These are phyloP conservation scores for Psidium friedrichsthalianum DNA, from an alignment of 345 rosid species.

Conservation along the genomic window DNA sequence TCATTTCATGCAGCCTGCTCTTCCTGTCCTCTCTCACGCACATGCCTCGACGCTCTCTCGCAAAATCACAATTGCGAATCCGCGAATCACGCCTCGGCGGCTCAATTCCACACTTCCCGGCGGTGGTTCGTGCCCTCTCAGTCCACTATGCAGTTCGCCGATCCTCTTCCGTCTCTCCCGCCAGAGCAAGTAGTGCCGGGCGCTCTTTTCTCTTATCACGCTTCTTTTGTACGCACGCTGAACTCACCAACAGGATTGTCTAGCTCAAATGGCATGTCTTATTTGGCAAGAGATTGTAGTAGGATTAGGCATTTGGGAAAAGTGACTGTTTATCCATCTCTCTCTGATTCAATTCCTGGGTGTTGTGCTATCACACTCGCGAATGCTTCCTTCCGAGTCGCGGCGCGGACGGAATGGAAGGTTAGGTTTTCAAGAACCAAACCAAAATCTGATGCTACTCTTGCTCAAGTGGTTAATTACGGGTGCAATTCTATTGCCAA, in stretches of 20 bases:
- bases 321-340: background rate
- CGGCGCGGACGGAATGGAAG: too few relatives aligned
- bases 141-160: conserved; percentile 30
- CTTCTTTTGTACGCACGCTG: background rate
- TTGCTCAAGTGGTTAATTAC: too few relatives aligned
- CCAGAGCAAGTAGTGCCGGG: conserved; percentile 20
- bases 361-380: background rate
- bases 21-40: too few relatives aligned
- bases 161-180: conserved; percentile 23
- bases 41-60: too few relatives aligned
- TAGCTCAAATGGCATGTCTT: too few relatives aligned
- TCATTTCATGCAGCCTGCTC: too few relatives aligned
- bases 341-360: background rate
- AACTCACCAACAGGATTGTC: background rate
- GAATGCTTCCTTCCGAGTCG: background rate
- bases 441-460: too few relatives aligned
- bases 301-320: background rate
- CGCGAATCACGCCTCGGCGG: too few relatives aligned
- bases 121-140: conserved; percentile 77
- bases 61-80: too few relatives aligned
- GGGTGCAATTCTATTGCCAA: too few relatives aligned
- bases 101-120: conserved; percentile 23
- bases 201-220: background rate
- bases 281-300: background rate
- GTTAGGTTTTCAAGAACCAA: too few relatives aligned